phyloP scores from a whole-genome alignment of 129 eudicot genomes.

The Chrysanthemum lavandulifolium region DNA sequence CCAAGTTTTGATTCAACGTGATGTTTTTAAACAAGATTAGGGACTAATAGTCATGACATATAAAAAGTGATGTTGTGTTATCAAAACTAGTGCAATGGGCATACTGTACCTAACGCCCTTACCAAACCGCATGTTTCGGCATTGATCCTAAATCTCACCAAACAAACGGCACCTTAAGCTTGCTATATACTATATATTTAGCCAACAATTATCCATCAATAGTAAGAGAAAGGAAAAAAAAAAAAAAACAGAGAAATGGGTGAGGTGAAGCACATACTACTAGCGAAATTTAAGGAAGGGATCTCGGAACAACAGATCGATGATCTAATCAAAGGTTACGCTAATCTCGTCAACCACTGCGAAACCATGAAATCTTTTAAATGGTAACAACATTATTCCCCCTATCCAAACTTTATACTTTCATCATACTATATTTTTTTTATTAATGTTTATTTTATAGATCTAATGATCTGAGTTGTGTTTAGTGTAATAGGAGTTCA shows the following conservation, averaged over 20 bases:
- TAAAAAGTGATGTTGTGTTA: too few relatives aligned
- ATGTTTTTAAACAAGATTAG: too few relatives aligned
- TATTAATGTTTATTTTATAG: background rate
- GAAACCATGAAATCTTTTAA: slow-evolving; percentile 79
- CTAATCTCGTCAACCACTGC: slow-evolving; percentile 64
- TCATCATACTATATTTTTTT: background rate
- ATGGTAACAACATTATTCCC: slow-evolving; percentile 44
- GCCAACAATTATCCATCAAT: background rate
- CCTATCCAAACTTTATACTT: background rate
- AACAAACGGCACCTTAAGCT: too few relatives aligned
- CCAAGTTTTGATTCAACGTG: too few relatives aligned
- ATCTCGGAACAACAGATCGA: slow-evolving; percentile 54
- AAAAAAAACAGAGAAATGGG: slow-evolving; percentile 33
- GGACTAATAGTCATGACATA: too few relatives aligned
- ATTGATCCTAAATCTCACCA: too few relatives aligned
- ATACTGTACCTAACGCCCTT: too few relatives aligned
- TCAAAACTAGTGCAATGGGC: too few relatives aligned
- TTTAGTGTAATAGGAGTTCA: too few relatives aligned
- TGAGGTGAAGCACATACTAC: slow-evolving; percentile 77
- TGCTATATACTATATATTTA: background rate
- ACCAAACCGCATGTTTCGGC: too few relatives aligned
- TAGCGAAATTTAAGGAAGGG: slow-evolving; percentile 78
- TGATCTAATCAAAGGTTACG: slow-evolving; percentile 63
- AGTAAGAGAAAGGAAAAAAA: too few relatives aligned
- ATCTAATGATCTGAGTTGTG: background rate